Conservation (phyloP, 2,329 filamentous ascomycete genomes). For the Calonectria pseudoreteaudii region DNA sequence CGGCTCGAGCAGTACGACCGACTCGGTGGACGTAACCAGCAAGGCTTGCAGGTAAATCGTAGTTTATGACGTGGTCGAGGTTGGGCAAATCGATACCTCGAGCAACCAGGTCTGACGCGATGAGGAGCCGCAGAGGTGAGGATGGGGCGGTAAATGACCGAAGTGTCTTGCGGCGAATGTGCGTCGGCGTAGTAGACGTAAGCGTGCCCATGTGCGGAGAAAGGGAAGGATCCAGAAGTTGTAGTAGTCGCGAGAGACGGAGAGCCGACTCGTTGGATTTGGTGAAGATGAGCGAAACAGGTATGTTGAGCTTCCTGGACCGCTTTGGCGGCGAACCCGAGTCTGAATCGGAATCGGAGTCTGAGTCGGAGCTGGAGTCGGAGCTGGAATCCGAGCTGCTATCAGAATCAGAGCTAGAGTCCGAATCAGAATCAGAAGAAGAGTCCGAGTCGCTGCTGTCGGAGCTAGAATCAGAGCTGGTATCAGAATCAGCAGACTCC, state of each 20-base stretch:
- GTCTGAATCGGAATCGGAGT: slow-evolving; percentile 47
- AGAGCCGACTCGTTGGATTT: slow-evolving; percentile 89
- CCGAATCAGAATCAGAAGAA: slow-evolving; percentile 48
- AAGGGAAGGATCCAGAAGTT: slow-evolving; percentile 71
- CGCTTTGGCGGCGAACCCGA: slow-evolving; percentile 39
- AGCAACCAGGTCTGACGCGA: slow-evolving; percentile 93
- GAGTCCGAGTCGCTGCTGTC: slow-evolving; percentile 34
- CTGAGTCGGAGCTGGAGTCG: slow-evolving; percentile 40
- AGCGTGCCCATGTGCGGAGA: slow-evolving; percentile 73
- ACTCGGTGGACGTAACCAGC: slow-evolving; percentile 92
- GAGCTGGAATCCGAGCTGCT: slow-evolving; percentile 47
- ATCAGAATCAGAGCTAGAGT: slow-evolving; percentile 47
- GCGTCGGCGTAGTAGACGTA: slow-evolving; percentile 82
- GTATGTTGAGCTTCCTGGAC: slow-evolving; percentile 44
- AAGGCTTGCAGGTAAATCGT: slow-evolving; percentile 86
- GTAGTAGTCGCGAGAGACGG: slow-evolving; percentile 85
- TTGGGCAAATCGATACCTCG: slow-evolving; percentile 87
- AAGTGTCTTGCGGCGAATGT: slow-evolving; percentile 75
- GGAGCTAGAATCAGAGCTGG: slow-evolving; percentile 34
- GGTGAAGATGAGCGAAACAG: slow-evolving; percentile 82
- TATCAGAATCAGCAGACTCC: slow-evolving; percentile 52
- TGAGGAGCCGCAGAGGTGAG: slow-evolving; percentile 76
- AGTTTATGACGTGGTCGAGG: slow-evolving; percentile 90
- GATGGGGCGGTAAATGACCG: slow-evolving; percentile 76
- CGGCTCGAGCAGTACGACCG: slow-evolving; percentile 88